These are phyloP conservation scores for Drechslerella coelobrocha DNA, from an alignment of 2,329 filamentous ascomycete species.

Conservation along the genomic window DNA sequence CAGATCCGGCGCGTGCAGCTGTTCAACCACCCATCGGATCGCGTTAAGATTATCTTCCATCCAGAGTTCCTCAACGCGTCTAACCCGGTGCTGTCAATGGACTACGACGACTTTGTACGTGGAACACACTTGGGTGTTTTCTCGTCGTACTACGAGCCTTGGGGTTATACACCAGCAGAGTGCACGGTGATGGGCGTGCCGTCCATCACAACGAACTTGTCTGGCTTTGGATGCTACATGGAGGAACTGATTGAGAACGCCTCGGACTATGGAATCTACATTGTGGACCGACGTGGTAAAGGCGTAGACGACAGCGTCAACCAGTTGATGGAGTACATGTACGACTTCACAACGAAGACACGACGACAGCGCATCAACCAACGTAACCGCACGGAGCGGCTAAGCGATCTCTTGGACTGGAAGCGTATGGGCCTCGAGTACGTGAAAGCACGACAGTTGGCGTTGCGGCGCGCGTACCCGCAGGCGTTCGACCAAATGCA, in stretches of 20 bases:
- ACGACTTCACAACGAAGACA: slow-evolving; percentile 90
- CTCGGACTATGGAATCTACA: slow-evolving; percentile 97
- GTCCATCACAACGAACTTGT: slow-evolving; percentile 96
- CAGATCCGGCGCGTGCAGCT: slow-evolving; percentile 94
- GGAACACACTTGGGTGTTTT: slow-evolving; percentile 96
- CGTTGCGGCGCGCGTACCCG: slow-evolving; percentile 88
- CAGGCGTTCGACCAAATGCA: slow-evolving; percentile 72
- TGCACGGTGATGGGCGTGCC: slow-evolving; percentile 99
- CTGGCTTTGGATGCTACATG: slow-evolving; percentile 99
- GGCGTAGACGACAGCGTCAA: slow-evolving; percentile 97
- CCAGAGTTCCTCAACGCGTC: slow-evolving; percentile 96
- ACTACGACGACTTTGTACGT: slow-evolving; percentile 98
- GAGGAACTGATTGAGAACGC: slow-evolving; percentile 98
- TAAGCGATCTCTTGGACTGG: slow-evolving; percentile 96
- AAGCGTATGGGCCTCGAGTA: slow-evolving; percentile 99
- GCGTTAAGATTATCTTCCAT: slow-evolving; percentile 97
- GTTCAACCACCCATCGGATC: slow-evolving; percentile 93
- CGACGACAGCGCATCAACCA: slow-evolving; percentile 98
- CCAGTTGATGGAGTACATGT: slow-evolving; percentile 90
- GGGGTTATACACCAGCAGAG: slow-evolving; percentile 97
- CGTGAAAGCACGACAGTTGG: slow-evolving; percentile 93
- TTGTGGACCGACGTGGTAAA: slow-evolving; percentile 93
- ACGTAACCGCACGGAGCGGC: slow-evolving; percentile 90
- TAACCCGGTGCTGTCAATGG: slow-evolving; percentile 91
- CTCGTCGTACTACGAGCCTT: slow-evolving; percentile 97